Evolutionary conservation across 331 rosid species (phyloP).

Genomic region (Saraca asoca): DNA sequence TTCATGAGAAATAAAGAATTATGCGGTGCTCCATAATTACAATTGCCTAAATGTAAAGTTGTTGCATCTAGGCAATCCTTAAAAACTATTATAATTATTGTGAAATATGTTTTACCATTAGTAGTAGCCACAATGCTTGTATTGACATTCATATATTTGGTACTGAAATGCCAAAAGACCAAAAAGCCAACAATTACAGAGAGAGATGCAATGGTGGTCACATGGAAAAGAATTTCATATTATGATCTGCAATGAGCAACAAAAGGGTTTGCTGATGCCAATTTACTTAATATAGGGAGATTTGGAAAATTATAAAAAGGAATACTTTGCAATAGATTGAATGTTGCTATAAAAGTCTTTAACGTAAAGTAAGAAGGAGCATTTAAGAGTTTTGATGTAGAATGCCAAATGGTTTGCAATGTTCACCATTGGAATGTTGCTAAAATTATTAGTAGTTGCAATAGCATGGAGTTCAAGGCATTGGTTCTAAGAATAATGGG

Average conservation of each 20-base stretch:
- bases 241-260: background rate
- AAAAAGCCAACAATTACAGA: too few relatives aligned
- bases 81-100: background rate
- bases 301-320: background rate
- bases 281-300: background rate
- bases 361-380: too few relatives aligned
- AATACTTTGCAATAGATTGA: background rate
- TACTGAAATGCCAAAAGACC: background rate
- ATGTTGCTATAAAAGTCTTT: background rate
- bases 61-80: background rate
- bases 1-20: background rate
- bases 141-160: background rate
- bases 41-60: background rate
- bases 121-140: background rate
- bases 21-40: background rate
- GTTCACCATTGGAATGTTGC: conserved; percentile 36
- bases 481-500: too few relatives aligned
- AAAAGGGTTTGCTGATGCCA: background rate
- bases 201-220: too few relatives aligned
- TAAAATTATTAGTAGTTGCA: conserved; percentile 32
- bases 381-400: conserved; percentile 2
- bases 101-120: background rate
- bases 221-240: conserved; percentile 5
- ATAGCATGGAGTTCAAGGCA: background rate
- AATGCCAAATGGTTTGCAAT: conserved; percentile 26